These are phyloP conservation scores for Coemansia sp. DNA, from an alignment of 192 early-diverging fungal species.

Conservation along the genomic window DNA sequence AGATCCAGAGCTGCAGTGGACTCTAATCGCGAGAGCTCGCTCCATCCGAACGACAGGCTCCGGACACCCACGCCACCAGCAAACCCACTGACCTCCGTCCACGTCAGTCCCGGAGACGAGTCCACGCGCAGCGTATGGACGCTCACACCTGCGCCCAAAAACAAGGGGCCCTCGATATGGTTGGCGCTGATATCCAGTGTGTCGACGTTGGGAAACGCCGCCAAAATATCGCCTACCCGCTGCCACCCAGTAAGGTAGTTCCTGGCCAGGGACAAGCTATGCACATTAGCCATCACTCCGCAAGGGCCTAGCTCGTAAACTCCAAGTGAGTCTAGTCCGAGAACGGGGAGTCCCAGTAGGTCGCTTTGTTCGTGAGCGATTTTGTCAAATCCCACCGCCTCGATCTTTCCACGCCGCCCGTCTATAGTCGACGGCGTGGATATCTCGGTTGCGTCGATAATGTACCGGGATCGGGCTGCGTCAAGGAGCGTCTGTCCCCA, in stretches of 20 bases:
- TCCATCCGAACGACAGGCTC: slow-evolving; percentile 32
- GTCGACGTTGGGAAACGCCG: not conserved
- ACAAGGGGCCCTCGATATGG: slow-evolving; percentile 9
- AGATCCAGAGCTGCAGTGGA: not conserved
- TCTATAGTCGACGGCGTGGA: slow-evolving; percentile 14
- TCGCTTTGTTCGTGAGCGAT: slow-evolving; percentile 20
- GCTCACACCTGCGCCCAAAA: not conserved
- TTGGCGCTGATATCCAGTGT: slow-evolving; percentile 34
- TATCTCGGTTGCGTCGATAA: not conserved
- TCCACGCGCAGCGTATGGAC: slow-evolving; percentile 25
- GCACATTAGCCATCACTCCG: not conserved
- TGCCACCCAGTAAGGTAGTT: slow-evolving; percentile 33
- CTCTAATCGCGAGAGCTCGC: not conserved
- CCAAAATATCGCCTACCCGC: slow-evolving; percentile 10
- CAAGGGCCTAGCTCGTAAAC: not conserved
- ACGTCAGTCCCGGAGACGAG: slow-evolving; percentile 12
- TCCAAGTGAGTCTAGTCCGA: slow-evolving; percentile 14
- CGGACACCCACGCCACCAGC: not conserved
- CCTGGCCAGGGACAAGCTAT: slow-evolving; percentile 20
- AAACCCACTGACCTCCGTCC: slow-evolving; percentile 5
- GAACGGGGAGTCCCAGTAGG: not conserved
- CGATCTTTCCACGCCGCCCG: slow-evolving; percentile 29
- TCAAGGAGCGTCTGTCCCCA: slow-evolving; percentile 31
- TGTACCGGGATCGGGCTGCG: slow-evolving; percentile 24
- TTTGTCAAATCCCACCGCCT: slow-evolving; percentile 31